Evolutionary conservation across 768 basidiomycete species (phyloP).

Genomic region (Tylopilus sp.): DNA sequence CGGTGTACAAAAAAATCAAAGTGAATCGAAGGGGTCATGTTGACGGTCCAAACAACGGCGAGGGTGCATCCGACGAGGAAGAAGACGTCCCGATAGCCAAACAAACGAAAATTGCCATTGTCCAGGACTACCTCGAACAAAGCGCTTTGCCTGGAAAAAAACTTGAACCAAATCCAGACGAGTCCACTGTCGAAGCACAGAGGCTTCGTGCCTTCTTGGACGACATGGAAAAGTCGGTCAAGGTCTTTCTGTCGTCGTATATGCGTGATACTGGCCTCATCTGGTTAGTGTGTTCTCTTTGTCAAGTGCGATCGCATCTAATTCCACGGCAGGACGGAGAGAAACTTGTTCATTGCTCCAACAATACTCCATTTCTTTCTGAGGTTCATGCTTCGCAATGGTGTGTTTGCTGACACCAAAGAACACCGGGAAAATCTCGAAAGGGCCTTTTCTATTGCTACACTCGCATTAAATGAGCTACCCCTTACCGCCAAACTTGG

Average conservation of each 20-base stretch:
- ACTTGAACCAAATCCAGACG: conserved; percentile 20
- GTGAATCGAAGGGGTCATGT: conserved; percentile 14
- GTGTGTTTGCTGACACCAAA: conserved; percentile 35
- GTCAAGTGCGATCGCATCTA: conserved; percentile 3
- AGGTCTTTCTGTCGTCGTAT: conserved; percentile 68
- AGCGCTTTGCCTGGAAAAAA: conserved; percentile 27
- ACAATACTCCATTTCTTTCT: conserved; percentile 45
- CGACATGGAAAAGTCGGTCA: conserved; percentile 56
- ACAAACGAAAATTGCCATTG: conserved; percentile 19
- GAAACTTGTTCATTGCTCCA: conserved; percentile 40
- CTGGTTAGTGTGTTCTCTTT: conserved; percentile 42
- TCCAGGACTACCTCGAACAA: conserved; percentile 31
- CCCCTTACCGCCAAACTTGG: conserved; percentile 40
- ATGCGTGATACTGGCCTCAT: conserved; percentile 62
- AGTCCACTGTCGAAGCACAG: conserved; percentile 8
- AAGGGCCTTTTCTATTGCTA: conserved; percentile 41
- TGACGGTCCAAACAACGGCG: conserved; percentile 31
- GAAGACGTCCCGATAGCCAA: conserved; percentile 20
- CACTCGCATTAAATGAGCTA: conserved; percentile 38
- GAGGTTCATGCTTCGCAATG: conserved; percentile 42
- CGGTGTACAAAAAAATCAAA: conserved; percentile 30
- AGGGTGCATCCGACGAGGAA: conserved; percentile 29
- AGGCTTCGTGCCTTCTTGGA: conserved; percentile 51
- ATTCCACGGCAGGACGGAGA: conserved; percentile 35
- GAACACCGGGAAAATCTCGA: conserved; percentile 32